A percentile compares a stretch with the other conserved stretches of the same genome.
phyloP scores from a whole-genome alignment of 257 asterid genomes.

The Penstemon eatonii region DNA sequence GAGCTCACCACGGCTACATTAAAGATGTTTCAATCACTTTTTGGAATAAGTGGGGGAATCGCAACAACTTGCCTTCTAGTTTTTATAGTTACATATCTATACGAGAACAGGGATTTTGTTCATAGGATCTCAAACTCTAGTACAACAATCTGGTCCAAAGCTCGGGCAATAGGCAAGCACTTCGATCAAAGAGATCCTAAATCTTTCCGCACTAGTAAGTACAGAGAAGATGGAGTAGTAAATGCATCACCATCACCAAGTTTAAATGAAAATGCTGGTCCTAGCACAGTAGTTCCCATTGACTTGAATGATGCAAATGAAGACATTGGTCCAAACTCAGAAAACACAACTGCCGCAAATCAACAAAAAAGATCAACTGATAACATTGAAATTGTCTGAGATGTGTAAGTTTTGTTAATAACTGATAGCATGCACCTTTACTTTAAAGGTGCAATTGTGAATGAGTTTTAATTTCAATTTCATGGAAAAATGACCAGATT shows the following conservation, averaged over 20 bases:
- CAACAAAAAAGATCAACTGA: background rate
- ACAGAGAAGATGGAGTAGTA: constrained; percentile 7
- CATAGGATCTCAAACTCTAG: constrained; percentile 26
- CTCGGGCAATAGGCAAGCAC: constrained; percentile 30
- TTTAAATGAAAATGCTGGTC: background rate
- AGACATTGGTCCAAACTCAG: constrained; percentile 4
- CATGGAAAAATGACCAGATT: no score
- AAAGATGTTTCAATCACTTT: constrained; percentile 26
- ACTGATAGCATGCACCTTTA: no score
- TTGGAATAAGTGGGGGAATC: constrained; percentile 33
- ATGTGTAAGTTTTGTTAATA: no score
- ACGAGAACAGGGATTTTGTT: constrained; percentile 32
- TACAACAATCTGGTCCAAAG: constrained; percentile 32
- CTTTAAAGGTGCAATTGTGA: no score
- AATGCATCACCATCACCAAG: background rate
- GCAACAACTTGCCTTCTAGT: constrained; percentile 25
- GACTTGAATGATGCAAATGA: background rate
- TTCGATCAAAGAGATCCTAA: constrained; percentile 36
- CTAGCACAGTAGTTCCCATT: constrained; percentile 20
- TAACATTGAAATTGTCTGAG: no score
- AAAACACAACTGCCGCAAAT: background rate
- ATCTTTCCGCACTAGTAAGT: constrained; percentile 6
- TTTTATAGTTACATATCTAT: constrained; percentile 31
- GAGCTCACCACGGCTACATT: background rate
- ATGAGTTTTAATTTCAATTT: no score